Percentiles rank a stretch among this genome's conserved stretches.
phyloP scores from a whole-genome alignment of 2,329 filamentous ascomycete genomes.

The Aspergillus floridensis region DNA sequence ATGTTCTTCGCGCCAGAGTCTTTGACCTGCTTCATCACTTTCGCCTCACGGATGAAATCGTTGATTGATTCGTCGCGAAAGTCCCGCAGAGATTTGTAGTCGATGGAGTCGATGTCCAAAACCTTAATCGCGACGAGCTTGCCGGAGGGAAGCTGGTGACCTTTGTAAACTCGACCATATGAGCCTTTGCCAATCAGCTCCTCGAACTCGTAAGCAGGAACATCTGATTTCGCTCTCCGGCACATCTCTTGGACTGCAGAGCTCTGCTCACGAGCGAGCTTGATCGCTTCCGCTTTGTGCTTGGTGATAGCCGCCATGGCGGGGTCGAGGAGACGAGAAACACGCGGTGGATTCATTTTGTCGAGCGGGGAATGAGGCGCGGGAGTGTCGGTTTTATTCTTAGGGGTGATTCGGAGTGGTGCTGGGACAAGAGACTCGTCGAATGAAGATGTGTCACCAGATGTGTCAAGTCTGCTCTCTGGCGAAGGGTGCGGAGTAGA shows the following conservation, averaged over 20 bases:
- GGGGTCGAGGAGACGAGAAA: constrained; percentile 40
- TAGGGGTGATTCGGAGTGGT: background rate
- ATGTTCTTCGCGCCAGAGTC: constrained; percentile 62
- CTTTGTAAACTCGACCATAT: constrained; percentile 53
- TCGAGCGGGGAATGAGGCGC: background rate
- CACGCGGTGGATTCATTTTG: constrained; percentile 24
- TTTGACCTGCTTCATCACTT: constrained; percentile 60
- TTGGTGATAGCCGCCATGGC: constrained; percentile 47
- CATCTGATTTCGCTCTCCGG: constrained; percentile 43
- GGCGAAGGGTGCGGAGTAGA: background rate
- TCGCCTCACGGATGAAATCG: constrained; percentile 61
- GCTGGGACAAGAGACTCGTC: background rate
- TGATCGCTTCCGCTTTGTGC: constrained; percentile 49
- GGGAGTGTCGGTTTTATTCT: background rate
- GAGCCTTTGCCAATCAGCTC: constrained; percentile 53
- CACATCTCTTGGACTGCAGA: constrained; percentile 48
- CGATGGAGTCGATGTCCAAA: constrained; percentile 49
- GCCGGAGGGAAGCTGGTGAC: constrained; percentile 39
- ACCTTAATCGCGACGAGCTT: constrained; percentile 53
- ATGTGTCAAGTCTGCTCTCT: background rate
- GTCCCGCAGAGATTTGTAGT: constrained; percentile 48
- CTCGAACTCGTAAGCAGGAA: constrained; percentile 49
- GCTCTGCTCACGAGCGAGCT: constrained; percentile 47
- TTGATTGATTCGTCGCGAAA: constrained; percentile 50
- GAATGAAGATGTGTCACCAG: background rate